These are phyloP conservation scores for Prinsepia uniflora DNA, from an alignment of 306 rosid species.

Conservation along the genomic window DNA sequence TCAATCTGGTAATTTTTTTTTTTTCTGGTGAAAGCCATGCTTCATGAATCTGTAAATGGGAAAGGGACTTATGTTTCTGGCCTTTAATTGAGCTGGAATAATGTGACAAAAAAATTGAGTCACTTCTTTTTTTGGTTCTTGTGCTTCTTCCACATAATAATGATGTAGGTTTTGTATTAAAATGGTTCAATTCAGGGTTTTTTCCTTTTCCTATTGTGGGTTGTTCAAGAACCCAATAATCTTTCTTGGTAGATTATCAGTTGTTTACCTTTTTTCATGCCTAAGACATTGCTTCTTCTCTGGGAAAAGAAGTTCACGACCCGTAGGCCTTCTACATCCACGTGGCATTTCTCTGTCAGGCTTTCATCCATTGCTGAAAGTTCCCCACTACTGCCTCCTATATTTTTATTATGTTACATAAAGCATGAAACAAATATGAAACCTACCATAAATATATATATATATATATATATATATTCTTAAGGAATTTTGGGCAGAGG, in stretches of 20 bases:
- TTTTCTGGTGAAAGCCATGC: not conserved
- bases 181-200: not conserved
- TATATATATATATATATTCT: too few species aligned
- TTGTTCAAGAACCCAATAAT: slow-evolving; percentile 11
- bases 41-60: not conserved
- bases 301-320: too few species aligned
- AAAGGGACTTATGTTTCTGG: not conserved
- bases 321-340: too few species aligned
- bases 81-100: slow-evolving; percentile 6
- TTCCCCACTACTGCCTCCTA: too few species aligned
- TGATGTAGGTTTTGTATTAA: not conserved
- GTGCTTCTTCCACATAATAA: slow-evolving; percentile 2
- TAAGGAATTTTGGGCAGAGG: too few species aligned
- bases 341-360: too few species aligned
- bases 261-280: not conserved
- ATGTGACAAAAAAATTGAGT: not conserved
- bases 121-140: not conserved
- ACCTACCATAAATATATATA: too few species aligned
- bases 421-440: too few species aligned
- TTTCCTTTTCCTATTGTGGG: not conserved
- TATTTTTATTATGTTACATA: too few species aligned
- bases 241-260: not conserved
- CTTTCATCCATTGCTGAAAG: too few species aligned
- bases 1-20: slow-evolving; percentile 40
- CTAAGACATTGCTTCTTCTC: too few species aligned